Evolutionary conservation across 2,329 filamentous ascomycete species (phyloP).

Genomic region (Xylaria sp.): DNA sequence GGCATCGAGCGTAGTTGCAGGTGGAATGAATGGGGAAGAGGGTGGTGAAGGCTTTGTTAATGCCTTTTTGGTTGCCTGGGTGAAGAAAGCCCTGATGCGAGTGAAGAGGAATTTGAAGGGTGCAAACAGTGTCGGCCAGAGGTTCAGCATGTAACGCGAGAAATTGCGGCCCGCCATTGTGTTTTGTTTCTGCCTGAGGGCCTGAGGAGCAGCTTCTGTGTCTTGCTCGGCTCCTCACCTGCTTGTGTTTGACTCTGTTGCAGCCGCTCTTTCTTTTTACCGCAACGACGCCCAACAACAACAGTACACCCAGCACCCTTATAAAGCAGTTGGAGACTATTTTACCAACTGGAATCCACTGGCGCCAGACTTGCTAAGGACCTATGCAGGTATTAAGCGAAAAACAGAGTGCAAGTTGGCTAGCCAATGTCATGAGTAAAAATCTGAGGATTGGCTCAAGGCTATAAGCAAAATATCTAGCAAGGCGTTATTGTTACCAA

Average conservation of each 20-base stretch:
- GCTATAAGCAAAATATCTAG: constrained; percentile 10
- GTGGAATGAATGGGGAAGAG: constrained; percentile 15
- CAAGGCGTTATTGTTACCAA: constrained; percentile 5
- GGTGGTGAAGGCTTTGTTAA: constrained; percentile 1
- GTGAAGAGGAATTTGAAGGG: constrained; percentile 47
- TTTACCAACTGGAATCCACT: background rate
- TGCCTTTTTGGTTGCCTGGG: constrained; percentile 29
- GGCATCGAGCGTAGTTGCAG: constrained; percentile 11
- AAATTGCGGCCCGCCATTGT: constrained; percentile 50
- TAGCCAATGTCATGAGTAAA: constrained; percentile 11
- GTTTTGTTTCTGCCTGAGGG: constrained; percentile 37
- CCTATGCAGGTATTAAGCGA: constrained; percentile 5
- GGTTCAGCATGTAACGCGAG: constrained; percentile 48
- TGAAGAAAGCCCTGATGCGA: constrained; percentile 44
- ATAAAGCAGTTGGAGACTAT: constrained; percentile 5
- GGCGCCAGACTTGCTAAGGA: background rate
- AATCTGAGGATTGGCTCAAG: background rate
- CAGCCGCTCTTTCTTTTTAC: constrained; percentile 7
- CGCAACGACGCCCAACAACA: constrained; percentile 7
- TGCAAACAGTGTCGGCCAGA: constrained; percentile 51
- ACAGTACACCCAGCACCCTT: constrained; percentile 13
- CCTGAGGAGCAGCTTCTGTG: constrained; percentile 31
- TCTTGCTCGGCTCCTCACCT: constrained; percentile 33
- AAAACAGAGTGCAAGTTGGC: background rate
- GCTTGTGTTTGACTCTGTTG: constrained; percentile 4